phyloP scores from a whole-genome alignment of 2,329 filamentous ascomycete genomes.

The Ceratocystis papillata region DNA sequence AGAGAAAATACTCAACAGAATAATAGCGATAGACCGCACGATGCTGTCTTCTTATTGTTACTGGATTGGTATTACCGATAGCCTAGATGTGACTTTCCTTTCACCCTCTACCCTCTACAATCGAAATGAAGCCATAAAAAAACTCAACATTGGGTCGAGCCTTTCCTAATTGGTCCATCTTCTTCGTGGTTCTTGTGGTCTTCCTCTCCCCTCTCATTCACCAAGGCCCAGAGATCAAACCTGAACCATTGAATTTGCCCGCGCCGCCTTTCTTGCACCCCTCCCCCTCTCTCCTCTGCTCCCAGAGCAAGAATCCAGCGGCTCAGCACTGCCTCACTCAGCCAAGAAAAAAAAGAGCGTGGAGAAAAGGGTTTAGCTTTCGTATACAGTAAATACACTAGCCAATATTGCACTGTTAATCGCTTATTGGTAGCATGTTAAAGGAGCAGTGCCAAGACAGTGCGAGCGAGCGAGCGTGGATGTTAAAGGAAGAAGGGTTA shows the following conservation, averaged over 20 bases:
- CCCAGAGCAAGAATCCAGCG: background rate
- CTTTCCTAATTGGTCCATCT: too few relatives aligned
- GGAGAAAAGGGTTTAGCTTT: background rate
- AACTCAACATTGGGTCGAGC: too few relatives aligned
- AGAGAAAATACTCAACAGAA: background rate
- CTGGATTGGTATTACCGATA: too few relatives aligned
- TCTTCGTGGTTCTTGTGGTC: too few relatives aligned
- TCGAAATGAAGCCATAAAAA: too few relatives aligned
- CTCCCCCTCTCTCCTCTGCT: background rate
- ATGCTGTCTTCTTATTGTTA: too few relatives aligned
- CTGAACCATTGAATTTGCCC: background rate
- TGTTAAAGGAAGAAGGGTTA: background rate
- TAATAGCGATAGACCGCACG: too few relatives aligned
- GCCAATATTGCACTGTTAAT: too few relatives aligned
- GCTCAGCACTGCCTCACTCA: constrained; percentile 11
- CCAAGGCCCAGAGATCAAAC: background rate
- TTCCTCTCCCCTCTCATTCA: too few relatives aligned
- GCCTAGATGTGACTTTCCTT: too few relatives aligned
- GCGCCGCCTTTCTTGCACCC: background rate
- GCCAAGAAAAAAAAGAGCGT: background rate
- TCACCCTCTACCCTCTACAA: too few relatives aligned
- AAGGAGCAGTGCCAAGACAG: background rate
- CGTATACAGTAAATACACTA: background rate
- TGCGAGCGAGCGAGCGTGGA: background rate
- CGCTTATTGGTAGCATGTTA: too few relatives aligned